Evolutionary conservation across 305 asterid species (phyloP).

Genomic region (Ruellia speciosa): DNA sequence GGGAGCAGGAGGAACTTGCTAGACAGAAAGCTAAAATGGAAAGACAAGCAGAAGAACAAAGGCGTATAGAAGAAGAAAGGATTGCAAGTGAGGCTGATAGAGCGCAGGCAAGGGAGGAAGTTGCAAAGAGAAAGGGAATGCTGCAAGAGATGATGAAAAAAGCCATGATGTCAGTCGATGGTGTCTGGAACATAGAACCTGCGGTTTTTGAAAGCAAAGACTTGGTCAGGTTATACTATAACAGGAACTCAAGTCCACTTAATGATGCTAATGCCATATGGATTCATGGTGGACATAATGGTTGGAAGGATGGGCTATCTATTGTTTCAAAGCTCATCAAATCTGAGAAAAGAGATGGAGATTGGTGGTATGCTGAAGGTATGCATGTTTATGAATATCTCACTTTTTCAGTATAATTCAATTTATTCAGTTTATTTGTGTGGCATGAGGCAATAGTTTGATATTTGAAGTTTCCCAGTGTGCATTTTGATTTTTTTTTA

Average conservation of each 20-base stretch:
- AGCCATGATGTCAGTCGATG: slow-evolving; percentile 39
- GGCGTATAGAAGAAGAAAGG: slow-evolving; percentile 70
- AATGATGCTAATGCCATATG: slow-evolving; percentile 52
- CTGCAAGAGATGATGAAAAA: slow-evolving; percentile 43
- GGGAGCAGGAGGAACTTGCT: slow-evolving; percentile 64
- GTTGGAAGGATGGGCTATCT: slow-evolving; percentile 79
- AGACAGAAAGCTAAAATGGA: slow-evolving; percentile 69
- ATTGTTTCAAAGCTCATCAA: slow-evolving; percentile 54
- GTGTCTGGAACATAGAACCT: slow-evolving; percentile 71
- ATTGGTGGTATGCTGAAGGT: slow-evolving; percentile 94
- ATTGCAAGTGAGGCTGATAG: slow-evolving; percentile 70
- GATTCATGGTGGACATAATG: slow-evolving; percentile 89
- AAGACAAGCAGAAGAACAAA: slow-evolving; percentile 59
- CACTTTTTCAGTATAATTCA: background rate
- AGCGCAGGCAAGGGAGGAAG: slow-evolving; percentile 64
- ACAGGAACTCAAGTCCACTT: slow-evolving; percentile 71
- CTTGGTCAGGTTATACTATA: slow-evolving; percentile 56
- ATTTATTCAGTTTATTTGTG: slow-evolving; percentile 11
- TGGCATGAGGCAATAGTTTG: slow-evolving; percentile 14
- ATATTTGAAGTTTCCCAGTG: slow-evolving; percentile 3
- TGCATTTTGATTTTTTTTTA: slow-evolving; percentile 5
- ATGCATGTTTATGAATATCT: slow-evolving; percentile 26
- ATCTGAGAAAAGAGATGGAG: slow-evolving; percentile 47
- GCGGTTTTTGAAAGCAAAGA: slow-evolving; percentile 52
- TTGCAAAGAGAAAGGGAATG: slow-evolving; percentile 40